A percentile compares a stretch with the other conserved stretches of the same genome.
Evolutionary conservation across 2,329 filamentous ascomycete genomes (phyloP).

Genomic region (Raffaelea deltoideospora): DNA sequence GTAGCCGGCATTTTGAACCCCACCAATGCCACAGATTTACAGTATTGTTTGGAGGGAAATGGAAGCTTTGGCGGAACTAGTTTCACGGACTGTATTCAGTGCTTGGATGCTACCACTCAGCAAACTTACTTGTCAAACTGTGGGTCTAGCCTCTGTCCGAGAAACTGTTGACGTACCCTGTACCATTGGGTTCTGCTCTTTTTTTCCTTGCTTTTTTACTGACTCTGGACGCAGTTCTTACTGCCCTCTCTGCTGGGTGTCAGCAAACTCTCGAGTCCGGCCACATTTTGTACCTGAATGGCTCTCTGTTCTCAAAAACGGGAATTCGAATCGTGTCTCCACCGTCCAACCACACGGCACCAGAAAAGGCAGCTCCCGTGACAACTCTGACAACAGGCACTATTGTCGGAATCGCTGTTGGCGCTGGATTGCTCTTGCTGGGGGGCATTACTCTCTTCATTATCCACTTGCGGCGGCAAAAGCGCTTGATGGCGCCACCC

Average conservation of each 20-base stretch:
- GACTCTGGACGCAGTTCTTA: constrained; percentile 22
- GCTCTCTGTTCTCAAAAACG: constrained; percentile 23
- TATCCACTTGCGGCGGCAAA: constrained; percentile 16
- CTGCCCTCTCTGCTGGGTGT: constrained; percentile 31
- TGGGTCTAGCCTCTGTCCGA: constrained; percentile 18
- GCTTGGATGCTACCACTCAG: constrained; percentile 23
- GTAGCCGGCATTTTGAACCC: constrained; percentile 16
- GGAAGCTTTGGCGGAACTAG: constrained; percentile 16
- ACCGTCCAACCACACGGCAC: constrained; percentile 12
- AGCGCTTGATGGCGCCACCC: not conserved
- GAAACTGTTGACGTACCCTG: no score
- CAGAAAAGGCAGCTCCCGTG: constrained; percentile 9
- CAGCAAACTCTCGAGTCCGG: constrained; percentile 26
- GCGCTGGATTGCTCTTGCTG: constrained; percentile 25
- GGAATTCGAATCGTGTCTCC: constrained; percentile 24
- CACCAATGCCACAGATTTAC: constrained; percentile 15
- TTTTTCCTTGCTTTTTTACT: not conserved
- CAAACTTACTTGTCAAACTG: constrained; percentile 34
- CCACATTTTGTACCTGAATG: constrained; percentile 22
- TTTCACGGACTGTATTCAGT: constrained; percentile 24
- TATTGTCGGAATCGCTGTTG: constrained; percentile 38
- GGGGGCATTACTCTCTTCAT: constrained; percentile 20
- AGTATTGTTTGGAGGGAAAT: constrained; percentile 26
- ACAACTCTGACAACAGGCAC: constrained; percentile 26
- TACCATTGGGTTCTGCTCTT: no score